Percentiles rank a stretch among this genome's conserved stretches.
These are phyloP conservation scores for Biscutella laevigata DNA, from an alignment of 441 rosid species.

Conservation along the genomic window DNA sequence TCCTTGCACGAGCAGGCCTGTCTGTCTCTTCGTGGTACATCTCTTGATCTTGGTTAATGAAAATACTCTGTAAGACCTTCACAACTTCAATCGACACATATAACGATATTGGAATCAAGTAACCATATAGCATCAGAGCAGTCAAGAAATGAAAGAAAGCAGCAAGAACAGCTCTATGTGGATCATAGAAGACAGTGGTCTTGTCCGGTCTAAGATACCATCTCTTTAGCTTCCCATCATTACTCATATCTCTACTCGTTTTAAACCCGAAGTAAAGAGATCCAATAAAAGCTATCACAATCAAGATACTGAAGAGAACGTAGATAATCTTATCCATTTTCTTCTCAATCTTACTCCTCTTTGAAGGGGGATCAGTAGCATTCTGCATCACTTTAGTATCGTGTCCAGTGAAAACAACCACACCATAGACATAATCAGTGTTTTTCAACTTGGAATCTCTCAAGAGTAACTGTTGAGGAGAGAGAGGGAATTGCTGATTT, in stretches of 20 bases:
- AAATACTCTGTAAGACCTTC: conserved; percentile 78
- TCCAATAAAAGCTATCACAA: conserved; percentile 53
- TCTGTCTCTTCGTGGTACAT: conserved; percentile 77
- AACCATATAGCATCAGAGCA: conserved; percentile 83
- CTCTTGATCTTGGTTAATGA: conserved; percentile 74
- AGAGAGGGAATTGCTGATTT: conserved; percentile 49
- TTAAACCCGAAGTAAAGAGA: conserved; percentile 63
- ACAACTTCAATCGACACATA: conserved; percentile 85
- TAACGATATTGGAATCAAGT: conserved; percentile 84
- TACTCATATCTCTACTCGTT: conserved; percentile 44
- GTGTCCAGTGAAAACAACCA: conserved; percentile 81
- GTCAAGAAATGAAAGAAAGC: conserved; percentile 76
- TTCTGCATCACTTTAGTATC: conserved; percentile 96
- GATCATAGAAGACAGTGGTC: conserved; percentile 52
- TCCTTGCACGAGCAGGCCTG: conserved; percentile 74
- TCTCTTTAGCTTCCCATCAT: conserved; percentile 36
- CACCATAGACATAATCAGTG: conserved; percentile 64
- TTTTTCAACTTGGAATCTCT: conserved; percentile 85
- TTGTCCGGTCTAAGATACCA: conserved; percentile 81
- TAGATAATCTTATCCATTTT: conserved; percentile 76
- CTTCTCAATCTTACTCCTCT: conserved; percentile 81
- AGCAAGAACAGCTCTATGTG: conserved; percentile 40
- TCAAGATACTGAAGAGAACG: conserved; percentile 58
- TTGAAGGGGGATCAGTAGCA: conserved; percentile 83
- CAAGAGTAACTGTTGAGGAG: conserved; percentile 70